Percentiles rank a stretch among this genome's conserved stretches.
Conservation (phyloP, 2,329 filamentous ascomycete species). For the Pseudogymnoascus destructans region DNA sequence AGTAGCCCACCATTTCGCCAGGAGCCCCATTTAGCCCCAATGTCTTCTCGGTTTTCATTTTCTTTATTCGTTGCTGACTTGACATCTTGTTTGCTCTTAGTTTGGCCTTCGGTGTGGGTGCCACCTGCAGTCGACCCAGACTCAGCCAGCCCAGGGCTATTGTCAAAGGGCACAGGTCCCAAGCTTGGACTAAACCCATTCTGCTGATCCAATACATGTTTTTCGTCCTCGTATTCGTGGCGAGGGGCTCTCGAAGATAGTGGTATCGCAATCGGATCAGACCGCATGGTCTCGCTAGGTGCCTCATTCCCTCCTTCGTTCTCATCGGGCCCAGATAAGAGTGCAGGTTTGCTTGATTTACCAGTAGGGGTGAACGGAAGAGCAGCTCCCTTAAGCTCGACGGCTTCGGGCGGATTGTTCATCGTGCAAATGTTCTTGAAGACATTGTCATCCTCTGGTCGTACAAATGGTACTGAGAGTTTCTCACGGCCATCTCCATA, state of each 20-base stretch:
- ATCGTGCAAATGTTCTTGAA: conserved; percentile 67
- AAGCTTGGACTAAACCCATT: not conserved
- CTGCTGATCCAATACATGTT: not conserved
- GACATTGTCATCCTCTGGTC: conserved; percentile 71
- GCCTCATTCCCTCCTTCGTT: not conserved
- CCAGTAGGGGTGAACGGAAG: conserved; percentile 23
- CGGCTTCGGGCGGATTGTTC: conserved; percentile 40
- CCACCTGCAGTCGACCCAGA: not conserved
- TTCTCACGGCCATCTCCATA: conserved; percentile 80
- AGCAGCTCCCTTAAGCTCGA: conserved; percentile 39
- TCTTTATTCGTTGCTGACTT: not conserved
- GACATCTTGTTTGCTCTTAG: conserved; percentile 11
- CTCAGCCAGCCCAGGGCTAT: not conserved
- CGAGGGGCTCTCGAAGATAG: not conserved
- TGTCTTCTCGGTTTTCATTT: conserved; percentile 31
- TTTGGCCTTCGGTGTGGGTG: conserved; percentile 7
- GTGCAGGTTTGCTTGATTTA: not conserved
- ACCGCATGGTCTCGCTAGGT: not conserved
- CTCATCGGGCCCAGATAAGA: not conserved
- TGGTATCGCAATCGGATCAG: not conserved
- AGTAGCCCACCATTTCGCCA: conserved; percentile 45
- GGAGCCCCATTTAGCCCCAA: conserved; percentile 53
- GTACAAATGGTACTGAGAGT: conserved; percentile 78
- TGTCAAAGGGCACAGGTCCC: not conserved
- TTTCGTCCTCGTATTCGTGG: not conserved